Base-by-base conservation (phyloP, 2,329 filamentous ascomycete species). In the Thyridium curvatum region DNA sequence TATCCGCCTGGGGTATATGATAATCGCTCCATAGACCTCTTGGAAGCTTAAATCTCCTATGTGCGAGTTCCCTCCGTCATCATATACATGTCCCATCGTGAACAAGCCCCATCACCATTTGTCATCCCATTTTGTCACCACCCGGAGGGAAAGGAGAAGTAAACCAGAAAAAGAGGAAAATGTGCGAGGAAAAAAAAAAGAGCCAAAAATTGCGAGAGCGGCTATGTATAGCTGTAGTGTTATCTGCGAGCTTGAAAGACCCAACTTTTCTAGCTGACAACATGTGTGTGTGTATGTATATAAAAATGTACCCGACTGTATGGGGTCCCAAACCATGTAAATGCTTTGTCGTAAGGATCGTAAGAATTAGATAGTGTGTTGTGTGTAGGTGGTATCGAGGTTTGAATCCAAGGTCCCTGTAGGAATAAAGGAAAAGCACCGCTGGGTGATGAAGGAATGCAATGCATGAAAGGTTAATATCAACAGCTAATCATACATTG, bases 281-380 rank as follows among this genome's bases (percentile, higher is more conserved):
- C 12, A 32, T 34, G 34, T 26, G 21, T 26, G 21, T 26, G 21
- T 26, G 21, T 12, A 30, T 13, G 15, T 16, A 21, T 21, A 46
- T 40, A 44, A 41, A 47, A 45, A 42, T 49, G 50, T 51, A 47
- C 41, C 47, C 48, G 45, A 46, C 21, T 26, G 21, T 26, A 26
- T 26, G 21, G 21, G 21, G 21, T 43, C 41, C 47, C 43, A 47
- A 46, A 51, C 50, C 47, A 39, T 42, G 42, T 52, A 48, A 53
- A 58, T 56, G 50, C 53, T 57, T 51, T 57, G 62, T 71, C 66
- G 64, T 71, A 74, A 74, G 68, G 71, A 76, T 73, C 71, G 72
- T 75, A 67, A 72, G 69, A 74, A 74, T 65, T 58, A 59, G 61
- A 72, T 52, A 49, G 52, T 21, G n/a, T 26, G 16, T 38, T 18